A percentile compares a stretch with the other conserved stretches of the same genome.
Evolutionary conservation across 345 rosid genomes (phyloP).

Genomic region (Gossypium thurberi): DNA sequence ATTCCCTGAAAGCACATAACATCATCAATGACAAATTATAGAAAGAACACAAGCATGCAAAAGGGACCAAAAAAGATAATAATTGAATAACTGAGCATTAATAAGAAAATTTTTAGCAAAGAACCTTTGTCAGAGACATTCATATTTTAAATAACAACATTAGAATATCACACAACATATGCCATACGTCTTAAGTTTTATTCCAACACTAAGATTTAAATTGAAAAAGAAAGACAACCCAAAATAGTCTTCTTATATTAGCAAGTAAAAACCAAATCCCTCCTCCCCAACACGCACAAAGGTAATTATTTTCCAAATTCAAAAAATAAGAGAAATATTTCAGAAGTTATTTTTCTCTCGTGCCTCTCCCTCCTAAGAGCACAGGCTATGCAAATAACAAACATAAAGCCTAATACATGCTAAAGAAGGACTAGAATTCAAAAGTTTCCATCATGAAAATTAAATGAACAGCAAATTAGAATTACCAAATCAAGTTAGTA

Average conservation of each 20-base stretch:
- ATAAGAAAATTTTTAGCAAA: not conserved
- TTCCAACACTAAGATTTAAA: not conserved
- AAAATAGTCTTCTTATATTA: not conserved
- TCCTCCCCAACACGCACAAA: not conserved
- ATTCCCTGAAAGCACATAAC: slow-evolving; percentile 34
- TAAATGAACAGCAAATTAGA: not conserved
- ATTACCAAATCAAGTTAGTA: not conserved
- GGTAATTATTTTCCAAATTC: not conserved
- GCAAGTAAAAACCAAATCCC: slow-evolving; percentile 1
- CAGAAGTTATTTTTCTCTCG: not conserved
- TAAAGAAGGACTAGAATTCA: not conserved
- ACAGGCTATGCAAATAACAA: not conserved
- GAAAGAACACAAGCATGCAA: not conserved
- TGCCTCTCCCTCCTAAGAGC: not conserved
- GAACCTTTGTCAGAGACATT: not conserved
- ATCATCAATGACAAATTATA: not conserved
- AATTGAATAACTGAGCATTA: not conserved
- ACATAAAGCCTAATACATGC: not conserved
- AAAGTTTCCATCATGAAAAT: not conserved
- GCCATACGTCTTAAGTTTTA: not conserved
- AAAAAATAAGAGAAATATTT: not conserved
- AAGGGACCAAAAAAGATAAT: not conserved
- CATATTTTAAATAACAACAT: not conserved
- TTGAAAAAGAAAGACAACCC: not conserved
- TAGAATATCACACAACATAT: not conserved